Evolutionary conservation across 345 rosid genomes (phyloP).

Genomic region (Mallotus nudiflorus): DNA sequence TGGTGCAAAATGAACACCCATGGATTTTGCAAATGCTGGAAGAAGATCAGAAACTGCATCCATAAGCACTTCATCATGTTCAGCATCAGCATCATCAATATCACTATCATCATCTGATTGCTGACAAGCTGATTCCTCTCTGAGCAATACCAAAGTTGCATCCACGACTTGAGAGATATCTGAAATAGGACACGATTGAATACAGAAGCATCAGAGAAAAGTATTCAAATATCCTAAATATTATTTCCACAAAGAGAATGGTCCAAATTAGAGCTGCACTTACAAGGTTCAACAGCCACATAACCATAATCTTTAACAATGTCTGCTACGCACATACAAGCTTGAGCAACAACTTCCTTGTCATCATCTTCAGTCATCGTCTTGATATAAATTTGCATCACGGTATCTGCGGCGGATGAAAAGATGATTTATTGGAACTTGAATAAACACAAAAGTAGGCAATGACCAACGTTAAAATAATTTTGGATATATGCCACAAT

Average conservation of each 20-base stretch:
- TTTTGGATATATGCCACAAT: conserved; percentile 5
- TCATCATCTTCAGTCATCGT: conserved; percentile 91
- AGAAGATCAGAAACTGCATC: conserved; percentile 98
- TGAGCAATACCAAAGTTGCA: conserved; percentile 68
- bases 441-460: conserved; percentile 8
- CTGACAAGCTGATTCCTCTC: conserved; percentile 91
- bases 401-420: conserved; percentile 53
- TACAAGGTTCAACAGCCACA: conserved; percentile 78
- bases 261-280: conserved; percentile 32
- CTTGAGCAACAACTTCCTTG: conserved; percentile 97
- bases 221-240: background rate
- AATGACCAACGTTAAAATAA: conserved; percentile 1
- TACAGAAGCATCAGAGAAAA: conserved; percentile 6
- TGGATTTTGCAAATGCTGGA: conserved; percentile 94
- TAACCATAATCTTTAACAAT: conserved; percentile 86
- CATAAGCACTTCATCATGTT: conserved; percentile 96
- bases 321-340: conserved; percentile 84
- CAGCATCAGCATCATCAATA: conserved; percentile 68
- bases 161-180: conserved; percentile 81
- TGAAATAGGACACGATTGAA: conserved; percentile 29
- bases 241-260: background rate
- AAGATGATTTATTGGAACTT: conserved; percentile 22
- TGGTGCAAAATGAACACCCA: conserved; percentile 93
- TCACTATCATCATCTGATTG: conserved; percentile 75
- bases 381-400: conserved; percentile 75